Evolutionary conservation across 2,329 filamentous ascomycete species (phyloP), one percentile per base, ranked within the genome.

Genomic region (Nectriaceae sp.): DNA sequence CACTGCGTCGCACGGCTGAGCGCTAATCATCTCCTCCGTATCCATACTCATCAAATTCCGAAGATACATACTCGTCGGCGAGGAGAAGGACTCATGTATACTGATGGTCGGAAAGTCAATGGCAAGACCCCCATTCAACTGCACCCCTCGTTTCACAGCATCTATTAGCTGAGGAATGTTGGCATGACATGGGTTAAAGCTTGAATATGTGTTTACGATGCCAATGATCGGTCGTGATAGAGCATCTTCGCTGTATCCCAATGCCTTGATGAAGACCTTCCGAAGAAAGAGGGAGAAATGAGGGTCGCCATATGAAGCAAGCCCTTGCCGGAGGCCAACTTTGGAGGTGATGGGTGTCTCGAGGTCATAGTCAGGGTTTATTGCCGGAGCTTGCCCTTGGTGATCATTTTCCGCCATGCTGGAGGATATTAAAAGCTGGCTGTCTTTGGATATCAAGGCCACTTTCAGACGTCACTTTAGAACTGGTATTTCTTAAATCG

Each of bases 41-140:
- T 90, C 87, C 84, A 90, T 88, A 55, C 83, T 85, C 87, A 90
- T 90, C 47, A 90, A 61, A 55, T 90, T 90, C 24, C 87, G 69
- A 40, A 90, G 62, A 46, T 83, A 89, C 87, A 90, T 89, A 69
- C 85, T 89, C 4, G 87, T 89, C 3, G 87, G 87, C 38, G 77
- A 73, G 0, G 86, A 76, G 62, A 90, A 90, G 3, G 75, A 79
- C 73, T 90, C 87, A 55, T 87, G 83, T 1, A 90, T 62, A 53
- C 83, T 88, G 46, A 90, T 89, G 0, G 87, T 90, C 0, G 87
- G 87, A 55, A 90, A 90, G 31, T 89, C 85, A 19, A 90, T 77
- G 0, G 87, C 83, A 21, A 90, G 66, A 0, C 85, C 87, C 3
- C 87, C 87, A 40, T 73, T 75, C 1, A 89, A 71, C 54, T 87